Percentiles rank a stretch among this genome's conserved stretches.
Evolutionary conservation across 306 rosid species (phyloP).

Genomic region (Potentilla sterilis): DNA sequence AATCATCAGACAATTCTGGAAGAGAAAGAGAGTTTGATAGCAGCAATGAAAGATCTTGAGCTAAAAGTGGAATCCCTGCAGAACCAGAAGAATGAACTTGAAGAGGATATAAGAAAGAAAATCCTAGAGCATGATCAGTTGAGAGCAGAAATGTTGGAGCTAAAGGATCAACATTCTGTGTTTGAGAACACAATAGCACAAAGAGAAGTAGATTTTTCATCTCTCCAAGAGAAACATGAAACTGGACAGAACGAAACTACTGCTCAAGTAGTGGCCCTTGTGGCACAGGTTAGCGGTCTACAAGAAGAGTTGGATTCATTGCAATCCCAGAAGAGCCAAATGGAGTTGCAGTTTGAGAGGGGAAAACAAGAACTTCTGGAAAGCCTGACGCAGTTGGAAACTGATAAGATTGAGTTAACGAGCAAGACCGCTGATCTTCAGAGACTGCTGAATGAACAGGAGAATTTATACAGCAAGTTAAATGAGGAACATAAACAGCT

Average conservation of each 20-base stretch:
- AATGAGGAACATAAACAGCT: constrained; percentile 51
- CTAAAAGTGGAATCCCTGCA: constrained; percentile 39
- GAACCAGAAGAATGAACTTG: constrained; percentile 43
- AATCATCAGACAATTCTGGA: constrained; percentile 46
- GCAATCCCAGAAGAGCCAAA: constrained; percentile 53
- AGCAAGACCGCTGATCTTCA: constrained; percentile 39
- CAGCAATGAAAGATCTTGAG: constrained; percentile 45
- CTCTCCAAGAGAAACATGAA: constrained; percentile 44
- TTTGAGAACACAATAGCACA: constrained; percentile 49
- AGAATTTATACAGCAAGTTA: constrained; percentile 53
- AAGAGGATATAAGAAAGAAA: constrained; percentile 40
- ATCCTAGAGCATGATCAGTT: constrained; percentile 35
- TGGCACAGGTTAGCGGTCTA: constrained; percentile 47
- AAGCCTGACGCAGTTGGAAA: constrained; percentile 39
- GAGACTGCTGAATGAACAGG: constrained; percentile 50
- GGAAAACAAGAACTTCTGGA: constrained; percentile 51
- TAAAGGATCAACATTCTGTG: constrained; percentile 37
- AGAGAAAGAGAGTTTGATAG: constrained; percentile 50
- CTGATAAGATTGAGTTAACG: constrained; percentile 52
- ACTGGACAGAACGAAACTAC: constrained; percentile 52
- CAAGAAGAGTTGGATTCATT: constrained; percentile 53
- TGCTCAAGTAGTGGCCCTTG: constrained; percentile 42
- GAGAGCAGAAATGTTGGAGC: constrained; percentile 43
- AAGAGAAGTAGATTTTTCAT: constrained; percentile 47
- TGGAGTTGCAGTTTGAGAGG: constrained; percentile 42